Evolutionary conservation across 352 stramenopile genomes (phyloP).

Genomic region (Pythium graminicola): DNA sequence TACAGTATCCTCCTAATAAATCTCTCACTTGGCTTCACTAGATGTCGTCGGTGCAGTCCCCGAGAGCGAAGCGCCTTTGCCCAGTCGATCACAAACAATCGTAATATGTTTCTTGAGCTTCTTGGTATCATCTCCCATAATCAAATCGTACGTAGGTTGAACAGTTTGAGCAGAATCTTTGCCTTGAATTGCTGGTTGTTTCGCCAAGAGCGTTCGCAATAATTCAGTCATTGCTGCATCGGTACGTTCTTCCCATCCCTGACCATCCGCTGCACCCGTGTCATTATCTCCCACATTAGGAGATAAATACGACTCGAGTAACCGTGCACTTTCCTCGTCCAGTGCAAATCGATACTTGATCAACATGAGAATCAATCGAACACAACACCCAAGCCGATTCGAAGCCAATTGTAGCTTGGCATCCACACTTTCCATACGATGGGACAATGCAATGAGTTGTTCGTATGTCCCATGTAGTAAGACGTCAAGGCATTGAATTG

Average conservation of each 20-base stretch:
- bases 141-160: slow-evolving; percentile 36
- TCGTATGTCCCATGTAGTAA: slow-evolving; percentile 84
- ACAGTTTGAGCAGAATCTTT: slow-evolving; percentile 13
- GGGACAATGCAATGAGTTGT: slow-evolving; percentile 65
- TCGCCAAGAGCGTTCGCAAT: slow-evolving; percentile 66
- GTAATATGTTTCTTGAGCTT: slow-evolving; percentile 89
- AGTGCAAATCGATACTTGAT: slow-evolving; percentile 77
- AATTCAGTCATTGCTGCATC: slow-evolving; percentile 83
- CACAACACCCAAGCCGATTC: slow-evolving; percentile 65
- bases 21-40: background rate
- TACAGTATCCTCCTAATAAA: slow-evolving; percentile 1
- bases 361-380: slow-evolving; percentile 77
- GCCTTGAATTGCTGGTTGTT: slow-evolving; percentile 33
- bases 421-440: slow-evolving; percentile 62
- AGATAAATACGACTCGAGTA: slow-evolving; percentile 66
- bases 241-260: slow-evolving; percentile 87
- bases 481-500: slow-evolving; percentile 76
- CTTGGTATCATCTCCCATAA: slow-evolving; percentile 73
- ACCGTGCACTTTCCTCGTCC: slow-evolving; percentile 44
- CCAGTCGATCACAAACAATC: slow-evolving; percentile 83
- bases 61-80: slow-evolving; percentile 59
- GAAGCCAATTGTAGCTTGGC: slow-evolving; percentile 39
- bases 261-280: slow-evolving; percentile 31
- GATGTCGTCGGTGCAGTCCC: background rate
- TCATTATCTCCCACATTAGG: slow-evolving; percentile 49